Evolutionary conservation across 23 red algal species (phyloP), one percentile per base, ranked within the genome.

Genomic region (Gracilaria domingensis): DNA sequence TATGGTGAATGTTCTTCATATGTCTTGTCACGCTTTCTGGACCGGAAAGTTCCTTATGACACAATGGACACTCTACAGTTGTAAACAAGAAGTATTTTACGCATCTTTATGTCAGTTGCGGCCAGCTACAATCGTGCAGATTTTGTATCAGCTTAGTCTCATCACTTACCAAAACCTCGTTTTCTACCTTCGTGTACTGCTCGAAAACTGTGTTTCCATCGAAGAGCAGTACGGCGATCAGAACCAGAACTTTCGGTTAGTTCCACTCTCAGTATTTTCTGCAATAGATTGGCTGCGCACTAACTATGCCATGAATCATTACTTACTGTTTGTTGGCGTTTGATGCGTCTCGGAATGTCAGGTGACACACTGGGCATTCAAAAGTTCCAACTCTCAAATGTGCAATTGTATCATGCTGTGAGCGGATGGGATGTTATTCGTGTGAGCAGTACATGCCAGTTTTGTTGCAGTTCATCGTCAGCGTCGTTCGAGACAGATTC

Each of bases 271-370:
- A 16, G 51, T 16, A 17, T 0, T 0, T 8, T 37, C 30, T 3
- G 7, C 4, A 65, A 8, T 65, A 12, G 4, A 4, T 37, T 18
- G 8, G 30, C 3, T 18, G 32, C 38, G 12, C 38, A 8, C 11
- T 8, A 69, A 64, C 64, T 7, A 36, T 36, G 20, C 30, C 26
- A 69, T 37, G 13, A 32, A 12, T 9, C 17, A 2, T 37, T 69
- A 48, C 72, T 34, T 77, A 77, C 72, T 77, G 72, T 37, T 77
- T 77, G 72, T 45, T 77, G 20, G 38, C 45, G 72, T 77, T 77
- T 49, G 72, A 77, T 11, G 23, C n/a, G 23, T 77, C 72, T 45
- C 23, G 21, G 39, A 77, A 77, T 6, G 38, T 77, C 45, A 45
- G 13, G 42, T 77, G 72, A 77, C 72, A 77, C 12, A 77, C 72